Base-by-base conservation (phyloP, 2,329 filamentous ascomycete genomes). In the Xylariaceae sp. region DNA sequence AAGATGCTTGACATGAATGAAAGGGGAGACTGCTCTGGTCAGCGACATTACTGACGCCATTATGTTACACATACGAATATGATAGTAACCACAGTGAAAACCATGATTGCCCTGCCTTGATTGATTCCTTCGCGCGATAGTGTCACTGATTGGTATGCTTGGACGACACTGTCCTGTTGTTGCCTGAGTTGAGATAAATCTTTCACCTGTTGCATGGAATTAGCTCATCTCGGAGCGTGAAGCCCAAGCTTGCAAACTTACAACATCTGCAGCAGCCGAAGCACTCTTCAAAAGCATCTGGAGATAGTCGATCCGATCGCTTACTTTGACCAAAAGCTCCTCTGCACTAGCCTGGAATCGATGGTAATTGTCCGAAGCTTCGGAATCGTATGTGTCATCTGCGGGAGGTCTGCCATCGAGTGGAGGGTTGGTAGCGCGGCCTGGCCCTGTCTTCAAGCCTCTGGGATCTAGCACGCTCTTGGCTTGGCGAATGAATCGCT, bases 1-100 rank as follows among this genome's bases (percentile, higher is more conserved):
- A 68, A 67, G 9, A 67, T 45, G 4, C 57, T 57, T 0, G 64
- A 55, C n/a, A 65, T 51, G 49, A 66, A 68, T 0, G 60, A 60
- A 1, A 67, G 46, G 0, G 64, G 64, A 26, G 22, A 26, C 22
- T 26, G 22, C 6, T 26, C 22, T 6, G 22, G 11, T 26, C 0
- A 65, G 52, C 63, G 65, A 12, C 34, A 13, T 16, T 7, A 19
- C 4, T 13, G 9, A 18, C 3, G 4, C 12, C 28, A 19, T 6
- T n/a, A 4, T 4, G 13, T 22, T 3, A 7, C 19, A 47, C 58
- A 45, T 47, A 61, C 57, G 38, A 64, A 64, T 41, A 64, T 50
- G n/a, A 64, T 62, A 8, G 59, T 64, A 1, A 64, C 55, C 11
- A 63, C 45, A 1, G 62, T 64, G 19, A 64, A 64, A 4, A 55